Evolutionary conservation across 108 stramenopile genomes (phyloP).

Genomic region (Pseudonitzschia multistriata): DNA sequence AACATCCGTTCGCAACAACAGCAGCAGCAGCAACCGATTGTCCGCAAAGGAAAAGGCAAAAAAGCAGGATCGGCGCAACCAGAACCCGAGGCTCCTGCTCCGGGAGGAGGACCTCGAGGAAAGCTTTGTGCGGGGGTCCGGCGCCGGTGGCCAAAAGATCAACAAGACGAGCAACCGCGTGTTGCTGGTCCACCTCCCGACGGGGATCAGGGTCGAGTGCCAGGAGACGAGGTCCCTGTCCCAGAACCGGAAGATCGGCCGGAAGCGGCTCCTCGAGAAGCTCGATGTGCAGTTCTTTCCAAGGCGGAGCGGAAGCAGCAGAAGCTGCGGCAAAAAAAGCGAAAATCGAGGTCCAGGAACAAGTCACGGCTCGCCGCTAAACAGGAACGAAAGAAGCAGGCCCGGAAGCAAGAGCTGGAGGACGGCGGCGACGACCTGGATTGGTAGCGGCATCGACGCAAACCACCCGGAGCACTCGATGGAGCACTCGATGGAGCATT

Average conservation of each 20-base stretch:
- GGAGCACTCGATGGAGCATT: no score
- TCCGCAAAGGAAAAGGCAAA: neutral
- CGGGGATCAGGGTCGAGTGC: constrained; percentile 72
- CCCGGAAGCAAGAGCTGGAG: neutral
- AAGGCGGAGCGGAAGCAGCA: constrained; percentile 47
- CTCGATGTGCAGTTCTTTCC: constrained; percentile 76
- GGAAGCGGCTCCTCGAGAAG: constrained; percentile 74
- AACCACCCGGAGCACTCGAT: no score
- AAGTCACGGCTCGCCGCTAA: neutral
- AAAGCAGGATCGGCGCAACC: neutral
- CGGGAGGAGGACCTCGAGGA: constrained; percentile 67
- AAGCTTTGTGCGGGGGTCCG: constrained; percentile 82
- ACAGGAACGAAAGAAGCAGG: neutral
- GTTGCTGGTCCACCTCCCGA: constrained; percentile 73
- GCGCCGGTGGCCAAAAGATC: constrained; percentile 85
- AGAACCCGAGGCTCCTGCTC: constrained; percentile 12
- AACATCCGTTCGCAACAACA: neutral
- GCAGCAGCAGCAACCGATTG: neutral
- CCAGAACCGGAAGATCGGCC: constrained; percentile 88
- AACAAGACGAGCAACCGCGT: constrained; percentile 89
- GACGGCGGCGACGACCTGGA: neutral
- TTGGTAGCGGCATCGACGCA: neutral
- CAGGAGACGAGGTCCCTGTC: constrained; percentile 87
- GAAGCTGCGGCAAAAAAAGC: constrained; percentile 58
- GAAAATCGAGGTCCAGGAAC: constrained; percentile 67